These are phyloP conservation scores for Toxicodendron radicans DNA, from an alignment of 345 rosid genomes.

Conservation along the genomic window DNA sequence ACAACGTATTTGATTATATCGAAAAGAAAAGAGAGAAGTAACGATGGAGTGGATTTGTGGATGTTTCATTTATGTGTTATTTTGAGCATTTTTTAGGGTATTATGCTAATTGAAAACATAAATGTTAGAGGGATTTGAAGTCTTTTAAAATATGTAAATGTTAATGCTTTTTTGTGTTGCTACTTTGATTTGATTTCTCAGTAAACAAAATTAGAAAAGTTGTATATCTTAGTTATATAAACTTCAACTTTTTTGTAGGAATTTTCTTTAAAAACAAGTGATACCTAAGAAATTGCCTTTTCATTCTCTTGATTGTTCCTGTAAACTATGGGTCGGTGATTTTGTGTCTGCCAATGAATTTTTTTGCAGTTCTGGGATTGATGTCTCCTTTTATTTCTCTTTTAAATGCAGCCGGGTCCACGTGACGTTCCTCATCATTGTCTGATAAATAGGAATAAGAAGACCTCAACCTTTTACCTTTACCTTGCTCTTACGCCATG, in stretches of 20 bases:
- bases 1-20: no score
- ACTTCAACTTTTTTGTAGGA: neutral
- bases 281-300: neutral
- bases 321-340: neutral
- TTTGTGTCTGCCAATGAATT: conserved; percentile 2
- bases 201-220: neutral
- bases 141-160: no score
- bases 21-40: no score
- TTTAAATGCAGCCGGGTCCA: conserved; percentile 76
- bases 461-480: conserved; percentile 71
- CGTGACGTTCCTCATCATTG: conserved; percentile 65
- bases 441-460: conserved; percentile 71
- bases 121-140: no score
- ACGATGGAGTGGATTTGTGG: no score
- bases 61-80: no score
- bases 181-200: neutral
- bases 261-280: neutral
- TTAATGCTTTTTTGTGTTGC: neutral
- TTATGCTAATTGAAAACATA: no score
- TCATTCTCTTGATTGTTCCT: neutral
- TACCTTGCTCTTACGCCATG: conserved; percentile 71
- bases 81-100: no score
- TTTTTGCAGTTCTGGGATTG: conserved; percentile 5
- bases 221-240: neutral
- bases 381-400: conserved; percentile 11